phyloP scores from a whole-genome alignment of 2,329 filamentous ascomycete genomes.

The Aureobasidium mangrovei region DNA sequence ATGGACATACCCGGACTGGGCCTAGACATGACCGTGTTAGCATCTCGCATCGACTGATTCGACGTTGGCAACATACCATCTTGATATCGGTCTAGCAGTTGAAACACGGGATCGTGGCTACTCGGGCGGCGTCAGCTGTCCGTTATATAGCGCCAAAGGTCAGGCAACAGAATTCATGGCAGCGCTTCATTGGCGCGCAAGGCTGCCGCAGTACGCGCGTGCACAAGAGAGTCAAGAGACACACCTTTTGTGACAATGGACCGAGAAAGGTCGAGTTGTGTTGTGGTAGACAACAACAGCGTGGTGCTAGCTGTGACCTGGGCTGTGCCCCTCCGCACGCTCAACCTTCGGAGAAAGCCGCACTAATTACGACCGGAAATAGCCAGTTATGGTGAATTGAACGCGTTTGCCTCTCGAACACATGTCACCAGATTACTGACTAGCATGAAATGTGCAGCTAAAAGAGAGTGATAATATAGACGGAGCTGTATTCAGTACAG shows the following conservation, averaged over 20 bases:
- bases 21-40: conserved; percentile 20
- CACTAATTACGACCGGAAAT: too few species aligned
- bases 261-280: background rate
- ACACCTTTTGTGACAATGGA: background rate
- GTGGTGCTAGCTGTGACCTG: background rate
- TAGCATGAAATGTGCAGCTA: too few species aligned
- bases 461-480: too few species aligned
- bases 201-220: conserved; percentile 2
- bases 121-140: conserved; percentile 6
- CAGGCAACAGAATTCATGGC: conserved; percentile 8
- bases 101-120: conserved; percentile 3
- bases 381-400: too few species aligned
- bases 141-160: conserved; percentile 2
- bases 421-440: too few species aligned
- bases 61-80: conserved; percentile 2
- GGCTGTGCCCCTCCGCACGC: conserved; percentile 7
- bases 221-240: background rate
- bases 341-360: background rate
- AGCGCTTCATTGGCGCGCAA: background rate
- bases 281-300: conserved; percentile 4
- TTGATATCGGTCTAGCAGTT: conserved; percentile 12
- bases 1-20: conserved; percentile 36
- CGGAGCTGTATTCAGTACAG: background rate
- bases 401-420: too few species aligned
- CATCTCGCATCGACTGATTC: background rate